Evolutionary conservation across 306 rosid genomes (phyloP), one percentile per base, ranked within the genome.

Genomic region (Citrullus colocynthis): DNA sequence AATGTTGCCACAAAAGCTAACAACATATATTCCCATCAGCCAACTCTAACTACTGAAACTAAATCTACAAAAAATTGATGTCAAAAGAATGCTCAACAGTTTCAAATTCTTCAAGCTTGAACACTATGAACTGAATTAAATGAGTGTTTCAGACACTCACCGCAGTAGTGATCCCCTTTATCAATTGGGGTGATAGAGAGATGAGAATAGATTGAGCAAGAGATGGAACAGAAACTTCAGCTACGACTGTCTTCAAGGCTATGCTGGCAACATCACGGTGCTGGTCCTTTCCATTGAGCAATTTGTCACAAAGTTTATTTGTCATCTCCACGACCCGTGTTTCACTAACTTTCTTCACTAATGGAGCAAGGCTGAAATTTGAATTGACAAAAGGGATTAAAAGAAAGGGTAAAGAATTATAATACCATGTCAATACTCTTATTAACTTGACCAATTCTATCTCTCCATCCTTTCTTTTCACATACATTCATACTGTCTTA

Each of bases 181-280:
- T 85, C 90, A 93, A 82, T 71, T 88, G 96, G 0, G 98, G 97
- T 12, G 93, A 86, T 76, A 93, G 90, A 57, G 91, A 83, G 54
- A 32, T 71, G 11, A 92, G 93, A 86, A 96, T 91, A 58, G 94
- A 87, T 64, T 93, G 99, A 1, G 98, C 99, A 82, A 96, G 97
- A 75, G 94, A 87, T 83, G 89, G 89, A 17, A 90, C 84, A 56
- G 93, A 85, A 84, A 96, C 83, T 89, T 96, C 99, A 80, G 97
- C 92, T 85, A 96, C 91, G 76, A 96, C 85, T 7, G 99, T 93
- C 90, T 92, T 96, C 85, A 96, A 86, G 80, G 99, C 99, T 74
- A 96, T 96, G 90, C 96, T 89, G 65, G 99, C 99, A 82, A 89
- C 85, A 84, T 96, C 99, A 14, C 97, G 98, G 81, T 96, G 97